Conservation (phyloP, 192 early-diverging fungal genomes). For the Helicostylum pulchrum region DNA sequence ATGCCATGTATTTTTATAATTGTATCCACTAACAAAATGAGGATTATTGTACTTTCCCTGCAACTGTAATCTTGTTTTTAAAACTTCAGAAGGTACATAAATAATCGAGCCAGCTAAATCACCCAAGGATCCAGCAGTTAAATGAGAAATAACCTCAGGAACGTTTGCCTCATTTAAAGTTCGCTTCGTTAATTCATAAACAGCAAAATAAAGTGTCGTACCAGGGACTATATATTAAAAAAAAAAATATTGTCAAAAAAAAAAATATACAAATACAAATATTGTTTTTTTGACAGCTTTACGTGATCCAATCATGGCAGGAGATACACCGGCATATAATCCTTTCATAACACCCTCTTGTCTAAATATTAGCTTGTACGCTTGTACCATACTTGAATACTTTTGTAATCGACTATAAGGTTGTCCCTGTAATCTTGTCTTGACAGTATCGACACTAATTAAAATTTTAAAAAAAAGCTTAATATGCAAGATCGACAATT, state of each 20-base stretch:
- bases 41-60: slow-evolving; percentile 75
- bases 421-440: slow-evolving; percentile 57
- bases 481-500: too few relatives aligned
- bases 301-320: slow-evolving; percentile 52
- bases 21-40: slow-evolving; percentile 63
- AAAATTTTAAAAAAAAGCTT: too few relatives aligned
- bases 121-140: slow-evolving; percentile 53
- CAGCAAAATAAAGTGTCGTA: slow-evolving; percentile 55
- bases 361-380: slow-evolving; percentile 51
- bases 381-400: slow-evolving; percentile 57
- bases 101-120: slow-evolving; percentile 55
- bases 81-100: slow-evolving; percentile 58
- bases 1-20: slow-evolving; percentile 65
- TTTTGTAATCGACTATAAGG: slow-evolving; percentile 42
- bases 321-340: slow-evolving; percentile 52
- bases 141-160: slow-evolving; percentile 51
- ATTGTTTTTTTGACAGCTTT: slow-evolving; percentile 15
- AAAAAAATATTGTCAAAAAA: neutral
- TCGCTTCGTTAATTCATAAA: slow-evolving; percentile 56
- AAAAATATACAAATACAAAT: slow-evolving; percentile 2
- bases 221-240: slow-evolving; percentile 48
- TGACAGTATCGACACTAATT: slow-evolving; percentile 48
- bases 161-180: slow-evolving; percentile 40
- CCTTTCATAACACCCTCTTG: slow-evolving; percentile 53
- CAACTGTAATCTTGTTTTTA: slow-evolving; percentile 78